Conservation (phyloP, 1,284 basidiomycete species). For the Mycosarcoma mackinlayi region DNA sequence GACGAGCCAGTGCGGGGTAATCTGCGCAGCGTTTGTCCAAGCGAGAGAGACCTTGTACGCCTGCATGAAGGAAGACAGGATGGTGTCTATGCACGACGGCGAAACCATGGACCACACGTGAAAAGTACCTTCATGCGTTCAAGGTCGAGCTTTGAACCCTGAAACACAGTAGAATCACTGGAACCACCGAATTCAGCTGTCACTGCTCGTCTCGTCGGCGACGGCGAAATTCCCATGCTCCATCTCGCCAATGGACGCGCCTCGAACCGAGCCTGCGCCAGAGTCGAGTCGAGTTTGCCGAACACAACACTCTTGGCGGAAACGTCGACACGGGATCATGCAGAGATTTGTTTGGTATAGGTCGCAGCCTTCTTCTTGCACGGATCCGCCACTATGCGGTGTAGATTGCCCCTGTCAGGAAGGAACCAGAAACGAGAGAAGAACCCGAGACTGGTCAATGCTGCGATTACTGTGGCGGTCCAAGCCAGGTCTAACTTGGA, state of each 20-base stretch:
- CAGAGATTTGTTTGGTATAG: too few relatives aligned
- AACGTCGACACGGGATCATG: not conserved
- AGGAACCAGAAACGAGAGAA: too few relatives aligned
- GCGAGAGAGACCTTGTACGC: too few relatives aligned
- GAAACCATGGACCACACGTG: too few relatives aligned
- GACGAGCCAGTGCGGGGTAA: slow-evolving; percentile 1
- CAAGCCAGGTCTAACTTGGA: too few relatives aligned
- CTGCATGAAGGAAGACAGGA: too few relatives aligned
- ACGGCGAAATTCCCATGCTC: slow-evolving; percentile 4
- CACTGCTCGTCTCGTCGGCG: not conserved
- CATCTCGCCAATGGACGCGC: not conserved
- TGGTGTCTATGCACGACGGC: too few relatives aligned
- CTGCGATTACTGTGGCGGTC: too few relatives aligned
- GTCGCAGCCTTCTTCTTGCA: too few relatives aligned
- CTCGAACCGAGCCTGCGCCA: slow-evolving; percentile 7
- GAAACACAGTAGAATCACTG: not conserved
- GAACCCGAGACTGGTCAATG: too few relatives aligned
- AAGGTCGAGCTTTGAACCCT: not conserved
- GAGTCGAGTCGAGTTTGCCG: not conserved
- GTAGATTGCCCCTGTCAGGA: too few relatives aligned
- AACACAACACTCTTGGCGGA: slow-evolving; percentile 7
- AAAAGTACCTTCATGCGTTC: not conserved
- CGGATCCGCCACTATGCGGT: too few relatives aligned
- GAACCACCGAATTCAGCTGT: not conserved
- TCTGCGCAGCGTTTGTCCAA: not conserved